These are phyloP conservation scores for Naganishia randhawae DNA, from an alignment of 768 basidiomycete species.

Conservation along the genomic window DNA sequence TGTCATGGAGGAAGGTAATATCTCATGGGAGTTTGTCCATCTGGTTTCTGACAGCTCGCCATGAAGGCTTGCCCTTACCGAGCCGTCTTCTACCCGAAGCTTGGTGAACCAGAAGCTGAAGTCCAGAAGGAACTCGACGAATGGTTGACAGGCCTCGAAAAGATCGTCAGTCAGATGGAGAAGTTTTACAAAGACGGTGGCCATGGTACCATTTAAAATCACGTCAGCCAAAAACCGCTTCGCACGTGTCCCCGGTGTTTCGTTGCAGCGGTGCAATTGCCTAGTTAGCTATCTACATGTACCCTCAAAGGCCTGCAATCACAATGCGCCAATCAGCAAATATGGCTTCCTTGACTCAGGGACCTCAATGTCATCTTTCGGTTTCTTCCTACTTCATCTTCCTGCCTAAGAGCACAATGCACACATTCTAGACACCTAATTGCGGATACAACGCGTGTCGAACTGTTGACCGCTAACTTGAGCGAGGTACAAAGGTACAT, in stretches of 20 bases:
- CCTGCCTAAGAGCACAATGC: not conserved
- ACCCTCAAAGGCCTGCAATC: not conserved
- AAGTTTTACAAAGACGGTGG: constrained; percentile 52
- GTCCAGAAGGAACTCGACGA: constrained; percentile 56
- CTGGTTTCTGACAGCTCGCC: constrained; percentile 56
- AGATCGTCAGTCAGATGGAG: constrained; percentile 56
- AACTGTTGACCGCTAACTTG: not conserved
- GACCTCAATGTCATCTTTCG: not conserved
- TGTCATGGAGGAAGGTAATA: not conserved
- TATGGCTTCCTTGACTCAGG: too few relatives aligned
- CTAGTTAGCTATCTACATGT: not conserved
- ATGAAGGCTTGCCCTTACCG: constrained; percentile 68
- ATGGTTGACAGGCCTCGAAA: constrained; percentile 59
- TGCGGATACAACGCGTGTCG: not conserved
- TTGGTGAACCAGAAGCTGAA: constrained; percentile 56
- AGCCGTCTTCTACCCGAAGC: constrained; percentile 59
- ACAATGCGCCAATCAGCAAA: too few relatives aligned
- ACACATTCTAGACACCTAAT: not conserved
- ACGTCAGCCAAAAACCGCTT: not conserved
- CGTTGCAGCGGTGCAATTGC: not conserved
- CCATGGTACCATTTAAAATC: constrained; percentile 34
- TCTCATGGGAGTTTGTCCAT: not conserved
- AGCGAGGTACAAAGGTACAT: not conserved
- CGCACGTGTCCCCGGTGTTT: not conserved
- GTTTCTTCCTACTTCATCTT: not conserved